Conservation (phyloP, 2,329 filamentous ascomycete genomes). For the Alternaria metachromatica region DNA sequence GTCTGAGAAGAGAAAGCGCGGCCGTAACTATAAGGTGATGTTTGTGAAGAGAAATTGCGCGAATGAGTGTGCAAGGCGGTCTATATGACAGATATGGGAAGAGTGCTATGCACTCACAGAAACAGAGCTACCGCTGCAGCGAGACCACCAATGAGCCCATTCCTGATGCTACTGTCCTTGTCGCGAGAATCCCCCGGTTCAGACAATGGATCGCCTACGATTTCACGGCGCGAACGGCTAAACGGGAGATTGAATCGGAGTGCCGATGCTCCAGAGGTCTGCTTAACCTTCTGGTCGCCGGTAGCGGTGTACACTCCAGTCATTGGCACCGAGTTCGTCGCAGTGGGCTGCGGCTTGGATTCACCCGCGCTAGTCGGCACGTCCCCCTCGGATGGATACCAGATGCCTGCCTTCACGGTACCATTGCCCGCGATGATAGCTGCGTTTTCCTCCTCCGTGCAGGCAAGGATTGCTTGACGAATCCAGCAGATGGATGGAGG, state of each 20-base stretch:
- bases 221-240: not conserved
- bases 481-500: slow-evolving; percentile 67
- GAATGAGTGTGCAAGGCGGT: not conserved
- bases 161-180: not conserved
- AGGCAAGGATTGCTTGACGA: slow-evolving; percentile 58
- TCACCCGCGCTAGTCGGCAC: not conserved
- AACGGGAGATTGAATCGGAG: not conserved
- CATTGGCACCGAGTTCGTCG: not conserved
- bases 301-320: slow-evolving; percentile 17
- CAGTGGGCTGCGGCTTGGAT: not conserved
- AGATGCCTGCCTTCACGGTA: slow-evolving; percentile 29
- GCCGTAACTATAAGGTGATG: not conserved
- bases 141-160: slow-evolving; percentile 3
- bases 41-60: not conserved
- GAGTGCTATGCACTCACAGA: slow-evolving; percentile 13
- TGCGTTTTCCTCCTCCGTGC: slow-evolving; percentile 58
- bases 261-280: slow-evolving; percentile 4
- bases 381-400: slow-evolving; percentile 16
- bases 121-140: not conserved
- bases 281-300: not conserved
- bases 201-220: not conserved
- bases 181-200: not conserved
- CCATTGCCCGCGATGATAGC: slow-evolving; percentile 58
- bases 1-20: not conserved
- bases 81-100: not conserved